A percentile compares a stretch with the other conserved stretches of the same genome.
Evolutionary conservation across 139 green algal genomes (phyloP).

Genomic region (Microglena sp.): DNA sequence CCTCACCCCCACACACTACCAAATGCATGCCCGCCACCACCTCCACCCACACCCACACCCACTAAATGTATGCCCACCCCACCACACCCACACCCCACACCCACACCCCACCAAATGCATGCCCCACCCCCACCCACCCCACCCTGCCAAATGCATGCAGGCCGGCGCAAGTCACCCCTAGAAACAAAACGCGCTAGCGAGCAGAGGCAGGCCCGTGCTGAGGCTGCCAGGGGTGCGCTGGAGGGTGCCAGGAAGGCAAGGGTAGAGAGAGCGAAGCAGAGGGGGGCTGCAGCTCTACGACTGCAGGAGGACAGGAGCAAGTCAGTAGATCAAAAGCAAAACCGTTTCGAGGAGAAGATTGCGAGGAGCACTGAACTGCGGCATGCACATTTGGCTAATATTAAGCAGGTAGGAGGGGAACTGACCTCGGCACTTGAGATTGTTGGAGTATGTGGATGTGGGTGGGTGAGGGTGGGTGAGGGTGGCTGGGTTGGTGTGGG

Average conservation of each 20-base stretch:
- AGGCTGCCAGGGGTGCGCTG: constrained; percentile 29
- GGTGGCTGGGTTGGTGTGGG: too few relatives aligned
- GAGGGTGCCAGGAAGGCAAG: constrained; percentile 26
- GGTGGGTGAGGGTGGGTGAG: too few relatives aligned
- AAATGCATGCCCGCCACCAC: too few relatives aligned
- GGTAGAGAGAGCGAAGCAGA: constrained; percentile 19
- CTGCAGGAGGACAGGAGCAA: constrained; percentile 16
- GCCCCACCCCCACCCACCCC: too few relatives aligned
- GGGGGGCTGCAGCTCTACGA: constrained; percentile 15
- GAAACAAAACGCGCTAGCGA: constrained; percentile 19
- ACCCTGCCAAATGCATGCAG: too few relatives aligned
- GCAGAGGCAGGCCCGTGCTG: constrained; percentile 38
- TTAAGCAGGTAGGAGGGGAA: too few relatives aligned
- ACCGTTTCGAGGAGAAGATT: constrained; percentile 31
- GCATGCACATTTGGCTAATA: constrained; percentile 31
- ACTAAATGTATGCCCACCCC: too few relatives aligned
- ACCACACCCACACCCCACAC: too few relatives aligned
- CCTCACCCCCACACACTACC: background rate
- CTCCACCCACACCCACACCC: too few relatives aligned
- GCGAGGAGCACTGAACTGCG: constrained; percentile 37
- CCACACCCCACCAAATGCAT: too few relatives aligned
- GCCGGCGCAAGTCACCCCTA: constrained; percentile 9
- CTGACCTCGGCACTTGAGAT: too few relatives aligned
- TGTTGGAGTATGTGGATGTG: too few relatives aligned
- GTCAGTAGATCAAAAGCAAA: constrained; percentile 13